Evolutionary conservation across 2,329 filamentous ascomycete species (phyloP), one percentile per base, ranked within the genome.

Genomic region (Helicocarpus griseus): DNA sequence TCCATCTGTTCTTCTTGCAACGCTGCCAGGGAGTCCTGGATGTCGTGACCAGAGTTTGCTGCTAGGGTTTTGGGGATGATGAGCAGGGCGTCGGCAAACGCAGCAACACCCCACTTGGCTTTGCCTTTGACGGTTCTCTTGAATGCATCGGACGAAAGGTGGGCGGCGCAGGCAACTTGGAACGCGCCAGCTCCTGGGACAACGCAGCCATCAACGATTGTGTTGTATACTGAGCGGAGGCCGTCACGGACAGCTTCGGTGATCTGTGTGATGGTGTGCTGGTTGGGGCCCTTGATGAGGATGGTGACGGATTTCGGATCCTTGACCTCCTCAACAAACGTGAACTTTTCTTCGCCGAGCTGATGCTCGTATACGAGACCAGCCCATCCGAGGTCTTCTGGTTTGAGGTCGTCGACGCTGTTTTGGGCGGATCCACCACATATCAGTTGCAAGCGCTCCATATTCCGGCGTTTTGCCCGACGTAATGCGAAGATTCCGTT

Each of bases 311-410:
- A 96, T 77, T 98, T 98, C 56, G 93, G 88, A 56, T 97, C 89
- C 78, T 96, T 97, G 64, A 98, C 93, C 62, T 98, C 93, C 73
- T 98, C 93, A 55, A 98, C 80, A 67, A 98, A 98, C 5, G 93
- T 98, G 75, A 88, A 98, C 77, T 98, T 98, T 77, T 98, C 93
- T 77, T 98, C 93, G 56, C 93, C 93, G 8, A 98, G 79, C 61
- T 91, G 88, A 72, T 98, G 91, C 76, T 98, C 93, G 68, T 98
- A 97, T 53, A 98, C 93, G 46, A 88, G 80, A 50, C 93, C 93
- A 49, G 93, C 93, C 90, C 91, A 98, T 57, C 93, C 93, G 50
- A 98, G 83, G 54, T 91, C 78, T 44, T 95, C 89, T 1, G 89
- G 86, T 3, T 84, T 82, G 56, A 98, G 73, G 63, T 97, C 93